Evolutionary conservation across 768 basidiomycete species (phyloP).

Genomic region (Rhodosporidiobolus odoratus): DNA sequence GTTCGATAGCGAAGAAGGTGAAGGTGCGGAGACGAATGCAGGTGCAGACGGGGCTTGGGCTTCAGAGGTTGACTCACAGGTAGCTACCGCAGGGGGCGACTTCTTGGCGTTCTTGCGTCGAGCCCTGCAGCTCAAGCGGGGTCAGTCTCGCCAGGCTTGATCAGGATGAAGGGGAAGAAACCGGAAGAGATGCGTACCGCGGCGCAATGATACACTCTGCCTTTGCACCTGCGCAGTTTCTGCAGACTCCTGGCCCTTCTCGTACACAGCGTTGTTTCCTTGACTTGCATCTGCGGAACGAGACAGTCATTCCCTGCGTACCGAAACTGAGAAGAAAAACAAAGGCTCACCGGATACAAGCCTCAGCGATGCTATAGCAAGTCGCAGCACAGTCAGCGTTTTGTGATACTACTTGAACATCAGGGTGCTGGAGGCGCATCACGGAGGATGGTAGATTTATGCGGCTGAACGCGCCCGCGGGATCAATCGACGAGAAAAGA

Average conservation of each 20-base stretch:
- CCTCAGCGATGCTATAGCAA: constrained; percentile 28
- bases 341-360: constrained; percentile 8
- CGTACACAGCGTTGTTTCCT: constrained; percentile 28
- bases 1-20: constrained; percentile 5
- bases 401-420: background rate
- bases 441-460: background rate
- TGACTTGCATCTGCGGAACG: constrained; percentile 14
- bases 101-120: background rate
- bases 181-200: background rate
- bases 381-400: too few relatives aligned
- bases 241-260: background rate
- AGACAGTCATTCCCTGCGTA: background rate
- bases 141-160: background rate
- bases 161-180: background rate
- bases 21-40: constrained; percentile 7
- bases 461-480: too few relatives aligned
- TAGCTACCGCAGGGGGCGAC: background rate
- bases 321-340: background rate
- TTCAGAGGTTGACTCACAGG: background rate
- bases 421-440: background rate
- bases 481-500: background rate
- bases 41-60: background rate
- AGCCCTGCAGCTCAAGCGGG: background rate
- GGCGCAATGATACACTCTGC: constrained; percentile 22
- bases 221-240: constrained; percentile 14